Percentiles rank a stretch among this genome's conserved stretches.
phyloP scores from a whole-genome alignment of 495 filamentous ascomycete genomes.

The Aspergillus cristatus region DNA sequence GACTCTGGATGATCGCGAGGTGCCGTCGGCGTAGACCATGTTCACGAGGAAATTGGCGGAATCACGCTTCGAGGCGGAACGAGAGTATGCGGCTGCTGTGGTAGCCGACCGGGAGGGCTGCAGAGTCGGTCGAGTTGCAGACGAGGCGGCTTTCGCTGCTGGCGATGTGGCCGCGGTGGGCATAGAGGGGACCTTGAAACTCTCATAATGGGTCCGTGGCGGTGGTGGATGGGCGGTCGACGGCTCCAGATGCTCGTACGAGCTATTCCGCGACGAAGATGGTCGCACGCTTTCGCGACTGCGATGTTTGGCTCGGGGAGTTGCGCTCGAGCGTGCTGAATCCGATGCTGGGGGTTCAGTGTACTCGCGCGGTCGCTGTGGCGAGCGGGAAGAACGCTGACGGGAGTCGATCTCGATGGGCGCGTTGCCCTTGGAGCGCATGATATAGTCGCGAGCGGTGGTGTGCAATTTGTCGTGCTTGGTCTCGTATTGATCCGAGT shows the following conservation, averaged over 20 bases:
- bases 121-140: slow-evolving; percentile 19
- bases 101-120: slow-evolving; percentile 25
- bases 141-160: slow-evolving; percentile 12
- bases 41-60: slow-evolving; percentile 12
- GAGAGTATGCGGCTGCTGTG: slow-evolving; percentile 15
- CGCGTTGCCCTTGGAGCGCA: slow-evolving; percentile 16
- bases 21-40: slow-evolving; percentile 15
- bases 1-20: slow-evolving; percentile 26
- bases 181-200: slow-evolving; percentile 19
- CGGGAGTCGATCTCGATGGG: slow-evolving; percentile 17
- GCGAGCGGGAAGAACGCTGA: slow-evolving; percentile 22
- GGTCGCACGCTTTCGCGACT: slow-evolving; percentile 15
- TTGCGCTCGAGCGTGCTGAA: slow-evolving; percentile 15
- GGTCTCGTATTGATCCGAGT: slow-evolving; percentile 17
- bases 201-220: slow-evolving; percentile 7
- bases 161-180: slow-evolving; percentile 22
- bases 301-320: slow-evolving; percentile 19
- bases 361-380: slow-evolving; percentile 23
- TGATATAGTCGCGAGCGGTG: slow-evolving; percentile 31
- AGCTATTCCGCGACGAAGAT: slow-evolving; percentile 24
- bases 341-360: slow-evolving; percentile 25
- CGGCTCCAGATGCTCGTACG: slow-evolving; percentile 25
- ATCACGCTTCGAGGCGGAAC: slow-evolving; percentile 15
- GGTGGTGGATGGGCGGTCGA: slow-evolving; percentile 3
- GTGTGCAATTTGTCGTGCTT: slow-evolving; percentile 19